Evolutionary conservation across 768 basidiomycete genomes (phyloP).

Genomic region (Polyporus arcularius): DNA sequence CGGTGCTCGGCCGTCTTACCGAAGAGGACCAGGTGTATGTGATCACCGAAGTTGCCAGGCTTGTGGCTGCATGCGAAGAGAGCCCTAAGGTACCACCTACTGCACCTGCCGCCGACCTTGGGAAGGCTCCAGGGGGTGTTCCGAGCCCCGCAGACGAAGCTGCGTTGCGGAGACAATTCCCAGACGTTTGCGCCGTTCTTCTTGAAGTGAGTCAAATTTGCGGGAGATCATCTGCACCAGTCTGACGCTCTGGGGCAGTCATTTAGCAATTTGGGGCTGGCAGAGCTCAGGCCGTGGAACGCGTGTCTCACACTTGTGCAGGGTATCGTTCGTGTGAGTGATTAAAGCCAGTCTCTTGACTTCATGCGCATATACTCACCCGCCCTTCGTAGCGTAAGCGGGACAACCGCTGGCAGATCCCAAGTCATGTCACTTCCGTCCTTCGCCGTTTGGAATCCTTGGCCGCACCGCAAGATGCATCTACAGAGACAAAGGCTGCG

Average conservation of each 20-base stretch:
- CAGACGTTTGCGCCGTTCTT: constrained; percentile 50
- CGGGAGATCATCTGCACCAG: not conserved
- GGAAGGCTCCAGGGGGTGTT: not conserved
- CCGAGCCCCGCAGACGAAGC: constrained; percentile 29
- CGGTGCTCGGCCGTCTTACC: constrained; percentile 47
- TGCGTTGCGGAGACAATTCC: constrained; percentile 46
- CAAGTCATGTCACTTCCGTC: constrained; percentile 11
- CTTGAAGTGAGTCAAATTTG: constrained; percentile 44
- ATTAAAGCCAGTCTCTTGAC: not conserved
- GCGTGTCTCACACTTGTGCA: constrained; percentile 46
- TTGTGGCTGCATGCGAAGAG: constrained; percentile 42
- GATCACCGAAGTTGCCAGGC: constrained; percentile 47
- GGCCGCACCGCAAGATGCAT: constrained; percentile 3
- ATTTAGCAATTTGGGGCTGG: constrained; percentile 32
- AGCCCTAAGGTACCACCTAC: not conserved
- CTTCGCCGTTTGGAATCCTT: constrained; percentile 22
- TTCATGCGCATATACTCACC: constrained; percentile 15
- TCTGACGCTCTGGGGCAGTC: constrained; percentile 25
- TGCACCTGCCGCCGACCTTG: constrained; percentile 7
- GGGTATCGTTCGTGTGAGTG: constrained; percentile 42
- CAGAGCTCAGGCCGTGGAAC: constrained; percentile 33
- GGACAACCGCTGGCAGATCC: constrained; percentile 21
- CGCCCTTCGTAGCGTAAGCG: constrained; percentile 19
- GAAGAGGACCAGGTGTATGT: constrained; percentile 46
- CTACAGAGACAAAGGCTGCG: constrained; percentile 8